Base-by-base conservation (phyloP, 2,329 filamentous ascomycete species). In the Dryadomyces quercivorus region DNA sequence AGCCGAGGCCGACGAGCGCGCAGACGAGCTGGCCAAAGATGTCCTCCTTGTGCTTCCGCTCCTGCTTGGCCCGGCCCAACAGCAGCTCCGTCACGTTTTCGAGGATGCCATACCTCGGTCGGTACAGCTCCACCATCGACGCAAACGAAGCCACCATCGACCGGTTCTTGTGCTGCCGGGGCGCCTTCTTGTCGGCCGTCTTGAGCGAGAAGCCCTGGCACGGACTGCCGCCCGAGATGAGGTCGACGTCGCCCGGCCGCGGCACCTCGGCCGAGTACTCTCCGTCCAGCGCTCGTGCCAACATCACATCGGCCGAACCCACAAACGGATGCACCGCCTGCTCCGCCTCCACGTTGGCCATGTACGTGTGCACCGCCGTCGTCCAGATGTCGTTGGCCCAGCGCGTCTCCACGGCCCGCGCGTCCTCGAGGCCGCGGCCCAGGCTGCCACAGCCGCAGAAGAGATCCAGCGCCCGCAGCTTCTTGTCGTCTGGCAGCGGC, bases 371-470 rank as follows among this genome's bases (percentile, higher is more conserved):
- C 0, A 91, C 76, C 0, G 88, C 85, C 5, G 72, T 68, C 0
- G 69, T 60, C 55, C 76, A 78, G 56, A 80, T 79, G 61, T 94
- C 88, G 26, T 91, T 83, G 0, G 80, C 81, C 72, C 80, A 85
- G 3, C 73, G 70, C 65, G 86, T 85, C 26, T 81, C 64, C 0
- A 90, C 74, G 0, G 74, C 81, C 0, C 82, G 81, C 1, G 80
- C 80, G 53, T 90, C 86, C 65, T 90, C 86, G 0, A 94, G 70
- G 0, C 87, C 88, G 34, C 85, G 75, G 5, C 87, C 88, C 52
- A 93, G 81, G 52, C 84, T 89, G 0, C 88, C 88, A 18, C 85
- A 84, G 1, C 88, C 88, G 59, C 84, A 88, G 62, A 88, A 94
- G 0, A 93, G 69, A 58, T 89, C 86, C 3, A 92, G 67, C 0